Percentiles rank a stretch among this genome's conserved stretches.
These are phyloP conservation scores for Carnegiea gigantea DNA, from an alignment of 179 eudicot genomes.

Conservation along the genomic window DNA sequence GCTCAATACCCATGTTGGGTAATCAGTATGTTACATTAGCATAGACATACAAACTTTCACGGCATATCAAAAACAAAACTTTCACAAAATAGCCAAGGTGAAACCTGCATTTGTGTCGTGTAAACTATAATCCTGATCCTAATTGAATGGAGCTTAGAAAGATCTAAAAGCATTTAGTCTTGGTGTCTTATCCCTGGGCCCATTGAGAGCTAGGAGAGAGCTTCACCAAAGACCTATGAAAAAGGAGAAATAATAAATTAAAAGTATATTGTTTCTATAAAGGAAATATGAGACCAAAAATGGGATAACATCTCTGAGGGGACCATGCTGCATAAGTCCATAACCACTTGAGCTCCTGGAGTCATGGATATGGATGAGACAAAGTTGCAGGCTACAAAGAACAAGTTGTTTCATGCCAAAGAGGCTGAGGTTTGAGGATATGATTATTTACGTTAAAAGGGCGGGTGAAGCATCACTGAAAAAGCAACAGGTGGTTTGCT, in stretches of 20 bases:
- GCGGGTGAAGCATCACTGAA: neutral
- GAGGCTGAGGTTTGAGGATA: neutral
- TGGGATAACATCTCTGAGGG: slow-evolving; percentile 14
- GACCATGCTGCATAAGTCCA: neutral
- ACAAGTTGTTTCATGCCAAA: neutral
- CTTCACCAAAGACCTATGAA: neutral
- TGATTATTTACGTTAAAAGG: neutral
- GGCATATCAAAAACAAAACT: neutral
- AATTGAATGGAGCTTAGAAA: neutral
- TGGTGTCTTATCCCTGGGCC: neutral
- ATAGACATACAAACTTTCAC: neutral
- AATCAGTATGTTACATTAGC: neutral
- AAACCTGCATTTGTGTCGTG: neutral
- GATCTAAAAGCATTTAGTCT: neutral
- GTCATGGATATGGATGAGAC: slow-evolving; percentile 18
- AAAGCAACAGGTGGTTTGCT: neutral
- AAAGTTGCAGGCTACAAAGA: slow-evolving; percentile 21
- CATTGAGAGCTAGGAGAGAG: neutral
- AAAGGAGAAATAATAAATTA: slow-evolving; percentile 3
- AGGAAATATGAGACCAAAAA: neutral
- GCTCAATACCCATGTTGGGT: neutral
- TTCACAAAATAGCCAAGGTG: neutral
- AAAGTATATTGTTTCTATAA: neutral
- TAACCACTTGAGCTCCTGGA: slow-evolving; percentile 5
- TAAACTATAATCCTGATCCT: neutral